phyloP scores from a whole-genome alignment of 768 basidiomycete genomes.

The Leccinum truebloodii region DNA sequence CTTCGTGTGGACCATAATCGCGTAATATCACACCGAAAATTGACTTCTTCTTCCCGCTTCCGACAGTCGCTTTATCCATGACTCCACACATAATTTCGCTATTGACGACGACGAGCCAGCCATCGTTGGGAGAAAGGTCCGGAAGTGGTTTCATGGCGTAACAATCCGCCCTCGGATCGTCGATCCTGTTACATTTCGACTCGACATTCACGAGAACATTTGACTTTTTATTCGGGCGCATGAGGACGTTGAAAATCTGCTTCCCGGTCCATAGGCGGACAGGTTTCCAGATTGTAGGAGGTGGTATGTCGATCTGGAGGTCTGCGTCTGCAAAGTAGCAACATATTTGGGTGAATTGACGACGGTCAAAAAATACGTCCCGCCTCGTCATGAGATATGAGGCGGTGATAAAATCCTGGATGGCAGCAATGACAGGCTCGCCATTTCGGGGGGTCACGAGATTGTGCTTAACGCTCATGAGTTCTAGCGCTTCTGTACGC shows the following conservation, averaged over 20 bases:
- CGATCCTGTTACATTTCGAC: conserved; percentile 89
- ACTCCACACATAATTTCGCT: conserved; percentile 99
- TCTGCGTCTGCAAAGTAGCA: conserved; percentile 92
- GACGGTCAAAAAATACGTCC: conserved; percentile 90
- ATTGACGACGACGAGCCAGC: conserved; percentile 95
- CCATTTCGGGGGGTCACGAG: conserved; percentile 98
- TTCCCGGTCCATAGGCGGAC: conserved; percentile 96
- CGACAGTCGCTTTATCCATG: conserved; percentile 98
- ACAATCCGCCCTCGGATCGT: conserved; percentile 68
- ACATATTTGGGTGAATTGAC: conserved; percentile 95
- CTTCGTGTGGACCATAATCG: conserved; percentile 95
- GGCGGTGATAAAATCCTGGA: conserved; percentile 99
- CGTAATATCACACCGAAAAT: conserved; percentile 97
- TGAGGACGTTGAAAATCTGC: conserved; percentile 96
- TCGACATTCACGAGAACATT: conserved; percentile 93
- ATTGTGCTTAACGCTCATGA: conserved; percentile 97
- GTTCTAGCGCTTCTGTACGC: conserved; percentile 91
- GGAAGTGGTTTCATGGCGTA: conserved; percentile 64
- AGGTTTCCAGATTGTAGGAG: conserved; percentile 93
- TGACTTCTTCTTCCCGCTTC: conserved; percentile 98
- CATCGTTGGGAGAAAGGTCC: conserved; percentile 95
- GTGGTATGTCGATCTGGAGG: conserved; percentile 92
- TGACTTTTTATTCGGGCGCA: conserved; percentile 87
- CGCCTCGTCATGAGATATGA: conserved; percentile 92
- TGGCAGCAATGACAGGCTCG: conserved; percentile 98